These are phyloP conservation scores for Conringia planisiliqua DNA, from an alignment of 345 rosid species.

Conservation along the genomic window DNA sequence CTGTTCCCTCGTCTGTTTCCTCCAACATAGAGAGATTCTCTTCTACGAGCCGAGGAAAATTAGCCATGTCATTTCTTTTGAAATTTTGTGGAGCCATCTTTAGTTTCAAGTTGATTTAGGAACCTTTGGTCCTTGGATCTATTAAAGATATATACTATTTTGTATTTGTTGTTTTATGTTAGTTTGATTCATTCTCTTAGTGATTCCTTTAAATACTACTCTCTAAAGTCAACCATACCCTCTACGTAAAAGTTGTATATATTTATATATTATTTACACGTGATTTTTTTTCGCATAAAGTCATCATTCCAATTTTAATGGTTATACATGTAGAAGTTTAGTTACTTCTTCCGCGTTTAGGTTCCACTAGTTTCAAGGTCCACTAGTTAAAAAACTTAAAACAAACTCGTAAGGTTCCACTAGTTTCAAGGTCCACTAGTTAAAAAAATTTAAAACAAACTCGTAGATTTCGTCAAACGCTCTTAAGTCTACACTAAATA, in stretches of 20 bases:
- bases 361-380: neutral
- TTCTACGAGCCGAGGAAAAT: neutral
- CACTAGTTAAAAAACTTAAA: neutral
- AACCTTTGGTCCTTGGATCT: neutral
- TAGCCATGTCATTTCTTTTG: neutral
- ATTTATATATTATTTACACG: too few relatives aligned
- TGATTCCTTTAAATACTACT: neutral
- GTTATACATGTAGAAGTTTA: neutral
- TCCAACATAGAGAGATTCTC: neutral
- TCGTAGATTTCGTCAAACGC: neutral
- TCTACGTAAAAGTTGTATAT: neutral
- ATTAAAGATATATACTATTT: neutral
- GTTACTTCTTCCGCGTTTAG: neutral
- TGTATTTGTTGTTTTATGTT: neutral
- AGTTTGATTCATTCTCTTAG: neutral
- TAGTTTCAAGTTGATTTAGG: neutral
- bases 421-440: neutral
- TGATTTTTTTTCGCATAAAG: neutral
- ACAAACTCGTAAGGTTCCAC: neutral
- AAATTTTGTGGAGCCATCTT: neutral
- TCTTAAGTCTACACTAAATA: slow-evolving; percentile 1
- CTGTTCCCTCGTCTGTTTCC: neutral
- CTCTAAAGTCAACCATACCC: neutral
- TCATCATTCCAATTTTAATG: neutral
- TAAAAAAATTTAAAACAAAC: neutral